phyloP scores from a whole-genome alignment of 2,329 filamentous ascomycete species.

The Blastomyces silverae region DNA sequence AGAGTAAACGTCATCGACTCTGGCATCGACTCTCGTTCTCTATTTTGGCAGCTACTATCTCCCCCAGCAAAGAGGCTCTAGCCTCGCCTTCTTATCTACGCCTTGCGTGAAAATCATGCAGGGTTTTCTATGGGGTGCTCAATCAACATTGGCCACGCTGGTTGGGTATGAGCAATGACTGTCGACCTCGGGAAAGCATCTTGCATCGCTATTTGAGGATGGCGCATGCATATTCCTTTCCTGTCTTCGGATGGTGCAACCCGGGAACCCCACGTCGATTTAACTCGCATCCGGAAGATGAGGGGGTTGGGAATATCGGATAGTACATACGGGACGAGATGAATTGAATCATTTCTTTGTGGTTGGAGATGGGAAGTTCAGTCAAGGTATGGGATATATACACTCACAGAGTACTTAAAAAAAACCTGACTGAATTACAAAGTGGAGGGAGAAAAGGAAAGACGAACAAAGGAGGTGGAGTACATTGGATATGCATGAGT shows the following conservation, averaged over 20 bases:
- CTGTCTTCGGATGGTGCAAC: background rate
- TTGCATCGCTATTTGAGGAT: background rate
- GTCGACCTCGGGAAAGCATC: background rate
- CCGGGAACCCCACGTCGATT: background rate
- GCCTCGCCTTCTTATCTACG: background rate
- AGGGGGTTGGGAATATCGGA: background rate
- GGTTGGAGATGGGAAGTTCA: background rate
- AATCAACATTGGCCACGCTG: background rate
- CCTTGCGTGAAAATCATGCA: background rate
- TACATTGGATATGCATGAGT: background rate
- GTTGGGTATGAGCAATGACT: background rate
- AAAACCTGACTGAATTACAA: background rate
- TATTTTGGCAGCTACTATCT: background rate
- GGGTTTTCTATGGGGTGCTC: background rate
- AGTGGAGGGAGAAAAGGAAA: background rate
- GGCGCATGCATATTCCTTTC: background rate
- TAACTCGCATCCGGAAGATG: background rate
- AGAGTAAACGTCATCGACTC: no score
- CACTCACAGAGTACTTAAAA: background rate
- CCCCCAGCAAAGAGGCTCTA: no score
- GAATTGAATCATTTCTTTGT: background rate
- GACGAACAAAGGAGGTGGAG: background rate
- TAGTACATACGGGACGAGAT: background rate
- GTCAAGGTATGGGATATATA: constrained; percentile 6
- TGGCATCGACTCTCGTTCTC: no score